Base-by-base conservation (phyloP, 257 asterid species). In the Solanum bulbocastanum region DNA sequence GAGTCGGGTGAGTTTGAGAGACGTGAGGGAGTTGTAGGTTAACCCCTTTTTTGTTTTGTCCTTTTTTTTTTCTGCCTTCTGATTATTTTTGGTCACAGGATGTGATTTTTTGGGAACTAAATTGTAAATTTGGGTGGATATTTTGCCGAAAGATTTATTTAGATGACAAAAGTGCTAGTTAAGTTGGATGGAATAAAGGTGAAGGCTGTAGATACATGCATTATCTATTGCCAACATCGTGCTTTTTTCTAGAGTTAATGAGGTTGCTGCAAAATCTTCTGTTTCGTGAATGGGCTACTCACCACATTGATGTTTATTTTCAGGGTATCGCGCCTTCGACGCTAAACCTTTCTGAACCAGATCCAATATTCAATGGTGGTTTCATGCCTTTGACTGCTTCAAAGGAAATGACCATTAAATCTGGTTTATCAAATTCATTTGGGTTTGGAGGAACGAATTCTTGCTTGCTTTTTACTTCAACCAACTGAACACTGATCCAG, bases 361-460 rank as follows among this genome's bases (percentile, higher is more conserved):
- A 96, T 90, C 96, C 98, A 42, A 86, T 95, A 33, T 96, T 97
- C 84, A 87, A 68, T 76, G 95, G 91, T 16, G 88, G 88, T 73
- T 96, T 97, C 91, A 91, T 88, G 96, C 99, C 99, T 39, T 91
- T 97, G 91, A 91, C 91, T 69, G 87, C 93, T 86, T 91, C 99
- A 6, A 96, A 92, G 95, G 90, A 94, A 91, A 95, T 91, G 98
- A 33, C 72, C 44, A 91, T 97, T 71, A 95, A 90, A 90, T 98
- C 94, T 5, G 96, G 98, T 87, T 84, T 97, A 92, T 97, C 99
- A 18, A 97, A 97, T 93, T 97, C 99, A 22, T 97, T 97, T 62
- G 99, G 99, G 14, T 97, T 97, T 33, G 99, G 99, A 74, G 99
- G 99, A 90, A 97, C 99, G 13, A 97, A 97, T 91, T 89, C 98